Evolutionary conservation across 805 yeast species (phyloP), one percentile per base, ranked within the genome.

Genomic region (Metschnikowia lunata): DNA sequence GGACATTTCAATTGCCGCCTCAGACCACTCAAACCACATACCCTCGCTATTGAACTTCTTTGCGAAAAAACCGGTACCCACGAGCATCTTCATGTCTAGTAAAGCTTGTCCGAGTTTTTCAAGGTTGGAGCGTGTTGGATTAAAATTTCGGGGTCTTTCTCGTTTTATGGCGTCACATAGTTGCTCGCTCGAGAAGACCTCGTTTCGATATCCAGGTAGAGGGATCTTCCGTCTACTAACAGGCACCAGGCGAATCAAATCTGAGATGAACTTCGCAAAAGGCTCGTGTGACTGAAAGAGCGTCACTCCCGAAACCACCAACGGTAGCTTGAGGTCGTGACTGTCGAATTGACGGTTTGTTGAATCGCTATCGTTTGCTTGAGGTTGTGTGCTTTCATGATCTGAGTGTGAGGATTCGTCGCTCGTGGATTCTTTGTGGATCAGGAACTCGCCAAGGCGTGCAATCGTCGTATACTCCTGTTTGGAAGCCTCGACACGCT

Each of bases 21-120:
- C 70, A 1, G 71, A 55, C 75, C 75, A 71, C 49, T 71, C 75
- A 37, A 68, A 67, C 74, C 74, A 69, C 69, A 67, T 62, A 3
- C 66, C 67, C 43, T 69, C 73, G 43, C 70, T 65, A 42, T 55
- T 67, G 49, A 71, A 71, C 48, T 66, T 67, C 43, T 54, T 62
- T 7, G 62, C 55, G 36, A 70, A 54, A 34, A 69, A 53, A 4
- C 67, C 64, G 3, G 68, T 61, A 1, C 66, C 63, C 0, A 54
- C 46, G 6, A 69, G 47, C 9, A 71, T 49, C 41, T 62, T 67
- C 43, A 55, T 48, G 46, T 71, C 73, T 11, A 70, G 23, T 8
- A 71, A 58, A 1, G 58, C 48, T 53, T 71, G 76, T 8, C 76
- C 75, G 48, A 71, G 59, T 40, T 60, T 63, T 45, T 71, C 76